phyloP scores from a whole-genome alignment of 163 green algal genomes.

The Coccomyxa subellipsoidea region DNA sequence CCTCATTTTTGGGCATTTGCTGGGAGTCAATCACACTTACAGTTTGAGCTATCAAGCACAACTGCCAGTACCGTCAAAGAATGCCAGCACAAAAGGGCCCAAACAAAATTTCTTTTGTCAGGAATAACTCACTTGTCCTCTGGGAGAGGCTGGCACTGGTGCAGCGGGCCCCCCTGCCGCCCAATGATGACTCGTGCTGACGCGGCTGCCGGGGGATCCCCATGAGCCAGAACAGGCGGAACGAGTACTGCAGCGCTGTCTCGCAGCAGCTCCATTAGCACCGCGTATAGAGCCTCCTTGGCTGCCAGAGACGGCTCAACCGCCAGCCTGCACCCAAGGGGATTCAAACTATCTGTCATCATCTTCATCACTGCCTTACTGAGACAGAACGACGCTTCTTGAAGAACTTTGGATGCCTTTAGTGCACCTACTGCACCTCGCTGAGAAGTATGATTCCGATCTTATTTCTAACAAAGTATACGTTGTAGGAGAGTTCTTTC shows the following conservation, averaged over 20 bases:
- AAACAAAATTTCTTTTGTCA: too few species aligned
- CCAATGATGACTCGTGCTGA: background rate
- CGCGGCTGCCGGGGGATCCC: background rate
- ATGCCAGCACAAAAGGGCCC: too few species aligned
- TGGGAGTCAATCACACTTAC: too few species aligned
- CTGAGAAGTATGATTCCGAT: too few species aligned
- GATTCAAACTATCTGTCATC: too few species aligned
- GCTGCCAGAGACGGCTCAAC: background rate
- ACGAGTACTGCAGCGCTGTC: background rate
- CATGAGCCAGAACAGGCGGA: background rate
- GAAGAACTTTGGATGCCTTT: background rate
- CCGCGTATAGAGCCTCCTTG: background rate
- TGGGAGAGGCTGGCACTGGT: slow-evolving; percentile 1
- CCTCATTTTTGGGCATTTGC: too few species aligned
- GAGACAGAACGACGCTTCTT: too few species aligned
- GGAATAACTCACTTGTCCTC: background rate
- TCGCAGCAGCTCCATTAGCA: background rate
- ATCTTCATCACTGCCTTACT: too few species aligned
- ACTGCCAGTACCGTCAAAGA: too few species aligned
- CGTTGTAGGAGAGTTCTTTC: too few species aligned
- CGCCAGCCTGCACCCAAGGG: background rate
- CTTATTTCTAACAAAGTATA: too few species aligned
- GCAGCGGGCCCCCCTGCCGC: background rate
- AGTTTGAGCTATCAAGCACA: too few species aligned
- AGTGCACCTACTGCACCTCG: background rate